Evolutionary conservation across 2,329 filamentous ascomycete species (phyloP), one percentile per base, ranked within the genome.

Genomic region (Hirsutella thompsonii): DNA sequence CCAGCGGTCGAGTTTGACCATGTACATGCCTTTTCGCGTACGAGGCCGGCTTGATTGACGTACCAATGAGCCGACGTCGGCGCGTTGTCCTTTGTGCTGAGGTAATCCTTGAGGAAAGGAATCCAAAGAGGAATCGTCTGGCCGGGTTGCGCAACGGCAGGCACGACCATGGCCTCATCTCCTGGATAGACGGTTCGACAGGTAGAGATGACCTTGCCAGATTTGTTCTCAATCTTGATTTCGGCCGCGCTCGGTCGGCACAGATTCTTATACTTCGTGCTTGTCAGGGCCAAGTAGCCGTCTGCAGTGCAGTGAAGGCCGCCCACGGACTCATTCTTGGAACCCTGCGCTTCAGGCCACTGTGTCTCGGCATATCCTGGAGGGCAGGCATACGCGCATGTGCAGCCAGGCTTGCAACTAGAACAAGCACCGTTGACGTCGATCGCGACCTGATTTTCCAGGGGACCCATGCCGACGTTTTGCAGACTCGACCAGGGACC

Each of bases 131-230:
- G 62, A 45, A 76, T 66, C 20, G 64, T 72, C 38, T 63, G 54
- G 44, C 83, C 83, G 40, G 83, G 64, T 5, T 61, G 49, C 35
- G 81, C 70, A 43, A 76, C 64, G 37, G 89, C 66, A 36, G 90
- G 85, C 44, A 96, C 74, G 42, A 83, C 85, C 79, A 94, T 90
- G 52, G 72, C 71, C 68, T 98, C 92, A 44, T 79, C 88, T 56
- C 88, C 90, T 46, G 92, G 92, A 66, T 98, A 98, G 61, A 95
- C 88, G 49, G 92, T 96, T 61, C 87, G 87, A 77, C 92, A 98
- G 52, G 94, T 74, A 35, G 82, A 74, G 21, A 85, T 81, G 36
- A 73, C 64, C 30, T 74, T 57, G 39, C 62, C 55, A 28, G 95
- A 70, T 41, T 81, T 77, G 72, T 94, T 98, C 60, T 79, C 38